Evolutionary conservation across 495 filamentous ascomycete genomes (phyloP), one percentile per base, ranked within the genome.

Genomic region (Podospora comata): DNA sequence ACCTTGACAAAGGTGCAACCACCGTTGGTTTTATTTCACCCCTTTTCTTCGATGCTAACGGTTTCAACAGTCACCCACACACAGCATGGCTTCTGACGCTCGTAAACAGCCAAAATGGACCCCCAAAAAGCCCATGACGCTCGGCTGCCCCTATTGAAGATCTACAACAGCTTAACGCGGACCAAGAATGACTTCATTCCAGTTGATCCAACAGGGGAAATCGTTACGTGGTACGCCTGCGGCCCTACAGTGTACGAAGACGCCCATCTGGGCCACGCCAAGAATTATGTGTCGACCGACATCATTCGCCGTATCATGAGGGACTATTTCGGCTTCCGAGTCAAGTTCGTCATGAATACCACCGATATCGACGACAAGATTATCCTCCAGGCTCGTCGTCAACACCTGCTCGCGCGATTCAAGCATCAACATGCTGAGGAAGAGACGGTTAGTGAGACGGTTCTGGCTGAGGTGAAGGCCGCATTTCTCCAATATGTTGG

Each of bases 351-450:
- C 28, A 91, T 92, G 87, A 95, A 95, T 74, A 89, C 92, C 65
- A 93, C 91, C 4, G 69, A 94, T 79, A 85, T 95, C 5, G 92
- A 95, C 76, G 91, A 95, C 77, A 95, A 93, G 85, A 92, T 94
- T 72, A 92, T 94, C 68, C 78, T 94, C 28, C 80, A 88, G 65
- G 91, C 81, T 5, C 84, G 91, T 67, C 90, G 92, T 75, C 86
- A 91, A 69, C 81, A 91, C 75, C 81, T 94, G 0, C 85, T 92
- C 57, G 81, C 73, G 30, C 68, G 70, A 65, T 76, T 76, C 71
- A 76, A 76, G 67, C 61, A 87, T 28, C 56, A 75, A 62, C 74
- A 73, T 69, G 58, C 68, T 19, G 64, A 64, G 55, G 66, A 73
- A 66, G 74, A 65, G 62, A 60, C 71, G 54, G 68, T 74, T 56